Base-by-base conservation (phyloP, 495 filamentous ascomycete genomes). In the Annulohypoxylon moriforme region DNA sequence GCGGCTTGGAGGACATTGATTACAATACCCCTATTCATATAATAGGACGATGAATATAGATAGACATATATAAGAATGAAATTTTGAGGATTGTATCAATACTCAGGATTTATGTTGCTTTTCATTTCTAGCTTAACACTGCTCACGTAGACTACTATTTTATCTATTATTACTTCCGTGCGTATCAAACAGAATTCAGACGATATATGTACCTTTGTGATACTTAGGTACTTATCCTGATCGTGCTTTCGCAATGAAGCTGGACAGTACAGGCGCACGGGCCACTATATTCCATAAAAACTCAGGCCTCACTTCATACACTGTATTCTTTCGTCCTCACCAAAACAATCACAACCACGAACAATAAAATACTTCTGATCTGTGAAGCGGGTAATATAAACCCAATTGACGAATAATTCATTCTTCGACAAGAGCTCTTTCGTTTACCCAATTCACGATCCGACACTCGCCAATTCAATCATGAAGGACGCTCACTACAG, bases 401-500 rank as follows among this genome's bases (percentile, higher is more conserved):
- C 18, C 9, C 14, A 40, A 20, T 57, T 31, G 18, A 50, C 13
- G 5, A 13, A 5, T 1, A 6, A 22, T 6, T 8, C n/a, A 25
- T 24, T 36, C 4, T 11, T 8, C 8, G 10, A 60, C 5, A n/a
- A 29, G 2, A 24, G 1, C 1, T 24, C 25, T 13, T 27, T n/a
- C 25, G 11, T 22, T 8, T 40, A 24, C 11, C 3, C 16, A 44
- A 14, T n/a, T 49, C 29, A 5, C 40, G 25, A 38, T 40, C 8
- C 8, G 16, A 27, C 33, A 56, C 9, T 18, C n/a, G 1, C 13
- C 38, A 34, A n/a, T 0, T 16, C 14, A 44, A 13, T n/a, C 13
- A 78, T 76, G 74, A 40, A n/a, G 13, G 71, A 71, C 40, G 13
- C 68, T 11, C 9, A 11, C 33, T 72, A 64, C 22, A 50, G 50